Conservation (phyloP, 1,139 yeast genomes). For the Sugiyamaella sp. region DNA sequence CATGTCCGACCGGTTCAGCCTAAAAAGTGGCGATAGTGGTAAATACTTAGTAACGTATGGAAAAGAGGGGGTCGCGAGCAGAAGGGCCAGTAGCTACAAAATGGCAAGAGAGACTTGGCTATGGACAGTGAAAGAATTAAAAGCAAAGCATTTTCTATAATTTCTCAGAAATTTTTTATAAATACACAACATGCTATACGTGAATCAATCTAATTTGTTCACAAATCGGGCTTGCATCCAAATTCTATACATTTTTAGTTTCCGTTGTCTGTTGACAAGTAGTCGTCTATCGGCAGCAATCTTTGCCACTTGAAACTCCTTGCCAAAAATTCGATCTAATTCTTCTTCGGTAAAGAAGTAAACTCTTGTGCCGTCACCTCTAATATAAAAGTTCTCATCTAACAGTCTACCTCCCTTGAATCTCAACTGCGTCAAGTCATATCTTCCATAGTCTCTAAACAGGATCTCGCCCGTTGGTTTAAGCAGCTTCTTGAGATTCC, state of each 20-base stretch:
- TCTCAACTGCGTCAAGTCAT: conserved; percentile 93
- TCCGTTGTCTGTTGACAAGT: conserved; percentile 88
- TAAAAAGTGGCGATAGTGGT: conserved; percentile 61
- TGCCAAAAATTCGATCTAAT: conserved; percentile 70
- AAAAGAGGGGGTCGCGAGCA: conserved; percentile 55
- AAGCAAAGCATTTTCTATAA: conserved; percentile 48
- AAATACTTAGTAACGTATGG: conserved; percentile 68
- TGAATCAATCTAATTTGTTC: conserved; percentile 10
- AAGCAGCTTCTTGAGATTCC: conserved; percentile 67
- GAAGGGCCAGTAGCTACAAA: conserved; percentile 60
- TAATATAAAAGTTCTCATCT: conserved; percentile 90
- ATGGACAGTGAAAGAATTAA: conserved; percentile 73
- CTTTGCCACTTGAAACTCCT: conserved; percentile 63
- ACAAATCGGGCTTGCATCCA: conserved; percentile 94
- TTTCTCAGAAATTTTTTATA: neutral
- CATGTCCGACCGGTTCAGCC: conserved; percentile 54
- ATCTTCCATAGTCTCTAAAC: conserved; percentile 93
- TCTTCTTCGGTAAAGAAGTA: conserved; percentile 96
- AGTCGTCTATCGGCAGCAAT: conserved; percentile 90
- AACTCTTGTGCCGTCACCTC: conserved; percentile 98
- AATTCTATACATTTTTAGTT: conserved; percentile 91
- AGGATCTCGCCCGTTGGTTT: conserved; percentile 92
- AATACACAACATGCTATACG: neutral
- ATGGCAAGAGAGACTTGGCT: conserved; percentile 76
- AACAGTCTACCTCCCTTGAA: conserved; percentile 85